Evolutionary conservation across 352 stramenopile species (phyloP), one percentile per base, ranked within the genome.

Genomic region (Globisporangium cystogenes): DNA sequence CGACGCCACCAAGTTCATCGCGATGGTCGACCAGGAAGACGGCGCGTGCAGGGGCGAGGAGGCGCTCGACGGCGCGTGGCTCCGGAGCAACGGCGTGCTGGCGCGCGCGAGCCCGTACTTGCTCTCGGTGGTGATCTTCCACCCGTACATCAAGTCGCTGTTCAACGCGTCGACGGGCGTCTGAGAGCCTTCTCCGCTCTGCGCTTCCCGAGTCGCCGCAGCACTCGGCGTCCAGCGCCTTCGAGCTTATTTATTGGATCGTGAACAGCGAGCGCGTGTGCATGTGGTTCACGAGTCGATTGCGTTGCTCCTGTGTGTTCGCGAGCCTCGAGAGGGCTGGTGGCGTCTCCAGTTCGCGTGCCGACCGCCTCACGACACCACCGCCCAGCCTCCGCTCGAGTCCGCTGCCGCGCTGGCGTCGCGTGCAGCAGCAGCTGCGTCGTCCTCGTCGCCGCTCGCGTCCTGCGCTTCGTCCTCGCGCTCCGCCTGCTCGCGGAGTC

Each of bases 121-220:
- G 16, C 43, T 88, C 11, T 72, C 72, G 1, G 76, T 68, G 53
- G 76, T 85, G 55, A 63, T 82, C 23, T 83, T 83, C 43, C 70
- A 88, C 51, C 74, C 74, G 45, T 86, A 82, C 40, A 65, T 76
- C 26, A 88, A 84, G 57, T 68, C 64, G 10, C 53, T 81, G 8
- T 49, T 86, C 31, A 65, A 72, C 21, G 31, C 1, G 37, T 46
- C 21, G 14, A 21, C 39, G 6, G 18, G 39, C 21, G 39, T 0
- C 6, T 44, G 12, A 18, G 33, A 11, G 33, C 31, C 29, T 16
- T 8, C 31, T 1, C 12, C 31, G 31, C n/a, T n/a, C n/a, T n/a
- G n/a, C n/a, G n/a, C n/a, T n/a, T 31, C 4, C 27, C 7, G 27
- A 5, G 27, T 14, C 29, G 10, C 29, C 29, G 29, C 29, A 4